These are phyloP conservation scores for Boletus edulis DNA, from an alignment of 768 basidiomycete species.

Conservation along the genomic window DNA sequence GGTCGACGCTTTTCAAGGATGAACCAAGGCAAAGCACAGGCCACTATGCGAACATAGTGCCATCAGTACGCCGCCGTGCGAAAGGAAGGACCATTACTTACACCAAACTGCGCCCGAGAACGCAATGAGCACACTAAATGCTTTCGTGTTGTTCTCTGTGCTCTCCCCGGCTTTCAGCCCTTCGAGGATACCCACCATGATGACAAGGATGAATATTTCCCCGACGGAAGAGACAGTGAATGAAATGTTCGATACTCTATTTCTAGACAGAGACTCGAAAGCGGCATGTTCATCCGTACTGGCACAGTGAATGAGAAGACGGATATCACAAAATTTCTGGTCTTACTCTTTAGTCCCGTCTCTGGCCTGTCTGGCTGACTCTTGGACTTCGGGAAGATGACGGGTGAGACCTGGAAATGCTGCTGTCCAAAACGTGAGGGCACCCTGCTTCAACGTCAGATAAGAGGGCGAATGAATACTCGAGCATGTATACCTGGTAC, in stretches of 20 bases:
- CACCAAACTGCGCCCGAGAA: constrained; percentile 78
- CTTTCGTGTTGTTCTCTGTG: constrained; percentile 70
- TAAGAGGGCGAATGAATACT: not conserved
- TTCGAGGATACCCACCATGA: constrained; percentile 76
- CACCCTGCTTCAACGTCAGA: constrained; percentile 39
- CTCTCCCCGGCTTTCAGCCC: constrained; percentile 59
- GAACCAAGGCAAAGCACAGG: constrained; percentile 75
- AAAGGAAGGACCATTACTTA: constrained; percentile 31
- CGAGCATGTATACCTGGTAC: constrained; percentile 50
- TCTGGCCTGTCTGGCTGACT: constrained; percentile 42
- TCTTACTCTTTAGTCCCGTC: constrained; percentile 48
- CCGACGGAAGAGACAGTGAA: constrained; percentile 69
- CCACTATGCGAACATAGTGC: constrained; percentile 35
- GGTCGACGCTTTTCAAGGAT: constrained; percentile 64
- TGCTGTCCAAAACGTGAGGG: constrained; percentile 80
- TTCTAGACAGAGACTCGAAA: constrained; percentile 63
- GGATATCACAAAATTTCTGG: not conserved
- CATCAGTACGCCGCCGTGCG: not conserved
- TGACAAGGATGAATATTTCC: constrained; percentile 63
- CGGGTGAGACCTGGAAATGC: constrained; percentile 76
- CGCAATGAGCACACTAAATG: constrained; percentile 74
- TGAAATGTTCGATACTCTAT: constrained; percentile 73
- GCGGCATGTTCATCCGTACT: constrained; percentile 51
- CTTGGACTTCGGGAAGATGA: constrained; percentile 65
- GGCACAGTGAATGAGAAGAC: not conserved